Base-by-base conservation (phyloP, 2,329 filamentous ascomycete species). In the Penicillium expansum region DNA sequence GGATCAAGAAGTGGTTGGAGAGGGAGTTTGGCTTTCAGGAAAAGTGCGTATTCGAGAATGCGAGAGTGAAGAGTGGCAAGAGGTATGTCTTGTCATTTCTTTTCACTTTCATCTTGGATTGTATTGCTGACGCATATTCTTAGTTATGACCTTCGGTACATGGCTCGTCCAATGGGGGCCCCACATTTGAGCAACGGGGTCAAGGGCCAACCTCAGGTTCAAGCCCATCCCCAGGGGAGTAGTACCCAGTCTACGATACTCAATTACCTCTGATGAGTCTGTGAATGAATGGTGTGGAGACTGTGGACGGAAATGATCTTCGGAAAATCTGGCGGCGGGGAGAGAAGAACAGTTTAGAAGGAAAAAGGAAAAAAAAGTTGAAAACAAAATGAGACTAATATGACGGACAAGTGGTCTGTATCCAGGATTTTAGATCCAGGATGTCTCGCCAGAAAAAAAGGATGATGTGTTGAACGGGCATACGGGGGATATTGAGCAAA, bases 21-120 rank as follows among this genome's bases (percentile, higher is more conserved):
- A 56, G 20, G 27, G 52, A 55, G 6, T 55, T 55, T 37, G 47
- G 38, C 9, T 55, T 55, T 11, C 11, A 51, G 16, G n/a, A 51
- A 18, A 43, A 43, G 45, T 24, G 38, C 16, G 10, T 24, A 7
- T 44, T 55, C 14, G 38, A 51, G 20, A 32, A 22, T n/a, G 47
- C 30, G 13, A 50, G 52, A 24, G 30, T 43, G 11, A 51, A 51
- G n/a, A 37, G 11, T 35, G 45, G 38, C n/a, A 37, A 30, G 24
- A 18, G 13, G 52, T 32, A 38, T 1, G 30, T 7, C 20, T 11
- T 13, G 20, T 22, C 14, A 16, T 22, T 22, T 14, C 11, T 27
- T 27, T 27, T 29, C 20, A 20, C 22, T 29, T 30, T 27, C 14
- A 13, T 41, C n/a, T 27, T 49, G 35, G 44, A 29, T 16, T 39